Base-by-base conservation (phyloP, 441 rosid genomes). In the Biscutella laevigata region DNA sequence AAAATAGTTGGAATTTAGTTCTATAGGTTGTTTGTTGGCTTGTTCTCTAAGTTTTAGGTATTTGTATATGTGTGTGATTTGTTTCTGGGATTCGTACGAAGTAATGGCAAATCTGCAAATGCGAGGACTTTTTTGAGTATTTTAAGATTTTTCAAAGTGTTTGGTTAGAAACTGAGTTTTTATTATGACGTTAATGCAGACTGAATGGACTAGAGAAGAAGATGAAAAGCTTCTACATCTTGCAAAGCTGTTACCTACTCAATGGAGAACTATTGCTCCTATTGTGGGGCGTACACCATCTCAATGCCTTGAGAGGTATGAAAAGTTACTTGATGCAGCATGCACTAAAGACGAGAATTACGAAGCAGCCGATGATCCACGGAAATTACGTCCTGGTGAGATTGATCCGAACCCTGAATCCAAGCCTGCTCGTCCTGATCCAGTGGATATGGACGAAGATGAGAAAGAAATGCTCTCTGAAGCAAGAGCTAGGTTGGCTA, bases 401-500 rank as follows among this genome's bases (percentile, higher is more conserved):
- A 88, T 92, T 46, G 99, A 92, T 71, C 97, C 99, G 0, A 88
- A 92, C 27, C 99, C 97, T 0, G 99, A 92, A 42, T 80, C 99
- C 0, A 92, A 92, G 74, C 99, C 99, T 62, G 99, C 99, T 6
- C 90, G 97, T 32, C 99, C 99, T 3, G 97, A 92, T 76, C 99
- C 99, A 27, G 99, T 92, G 49, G 99, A 92, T 53, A 92, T 92
- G 97, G 99, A 92, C 64, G 99, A 92, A 77, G 99, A 88, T 46
- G 99, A 92, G 76, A 92, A 92, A 74, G 99, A 92, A 69, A 92
- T 86, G 97, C 94, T 92, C 65, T 92, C 99, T 32, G 99, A 92
- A 77, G 97, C 97, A 7, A 80, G 99, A 46, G 99, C 99, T 62
- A 77, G 95, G 16, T 72, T 92, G 55, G 97, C 97, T 10, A 92